Base-by-base conservation (phyloP, 768 basidiomycete genomes). In the Leccinum ochraceum region DNA sequence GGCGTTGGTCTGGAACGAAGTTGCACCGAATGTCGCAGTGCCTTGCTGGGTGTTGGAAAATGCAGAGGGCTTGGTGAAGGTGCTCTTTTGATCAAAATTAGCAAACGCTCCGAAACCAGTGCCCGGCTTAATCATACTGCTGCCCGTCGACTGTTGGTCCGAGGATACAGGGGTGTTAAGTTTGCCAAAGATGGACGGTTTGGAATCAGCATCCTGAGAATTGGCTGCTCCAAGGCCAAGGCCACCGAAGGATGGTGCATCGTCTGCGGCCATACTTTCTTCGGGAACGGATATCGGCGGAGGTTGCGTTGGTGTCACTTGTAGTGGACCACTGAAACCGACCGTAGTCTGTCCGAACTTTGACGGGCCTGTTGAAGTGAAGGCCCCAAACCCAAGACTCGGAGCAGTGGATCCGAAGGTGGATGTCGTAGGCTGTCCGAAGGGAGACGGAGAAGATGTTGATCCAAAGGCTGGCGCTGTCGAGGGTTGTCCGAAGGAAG, bases 21-120 rank as follows among this genome's bases (percentile, higher is more conserved):
- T 58, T 54, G 39, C n/a, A 36, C 65, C 62, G 17, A 70, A 75
- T 17, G 52, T 32, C n/a, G 60, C 20, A 11, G 61, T 24, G 7
- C 66, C 24, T 60, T 61, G 37, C 16, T 65, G 59, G 17, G 61
- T 28, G n/a, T 53, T 32, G 13, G 63, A 63, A 28, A 74, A 76
- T 7, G 67, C 67, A 46, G 67, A 54, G 20, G 44, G 44, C 44
- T 50, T 26, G 14, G 14, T 10, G 49, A 50, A 50, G 2, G 49
- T 14, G 26, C 49, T 50, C 49, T 50, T 50, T 28, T 50, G 24
- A 4, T 68, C 71, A 2, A 69, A 64, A 30, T 59, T 50, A 11
- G 53, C 48, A 14, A 75, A 71, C 4, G 70, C 73, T 22, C 73
- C 78, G 60, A 77, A 79, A 4, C 72, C 78, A 16, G 68, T 65